phyloP scores from a whole-genome alignment of 306 rosid genomes.

The Comarum palustre region DNA sequence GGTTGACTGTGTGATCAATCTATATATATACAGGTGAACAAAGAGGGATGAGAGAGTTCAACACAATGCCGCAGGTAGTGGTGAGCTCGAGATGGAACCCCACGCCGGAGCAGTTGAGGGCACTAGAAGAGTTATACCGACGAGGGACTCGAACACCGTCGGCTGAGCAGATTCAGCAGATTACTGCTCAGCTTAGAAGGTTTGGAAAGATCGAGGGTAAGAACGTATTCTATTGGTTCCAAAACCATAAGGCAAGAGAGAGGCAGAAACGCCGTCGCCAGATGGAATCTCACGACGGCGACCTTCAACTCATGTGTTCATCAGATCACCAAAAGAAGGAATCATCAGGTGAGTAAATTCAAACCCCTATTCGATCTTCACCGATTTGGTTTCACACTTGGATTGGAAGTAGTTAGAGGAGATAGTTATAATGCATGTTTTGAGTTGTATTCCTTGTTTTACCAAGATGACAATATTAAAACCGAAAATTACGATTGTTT shows the following conservation, averaged over 20 bases:
- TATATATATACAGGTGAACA: constrained; percentile 35
- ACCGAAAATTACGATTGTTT: background rate
- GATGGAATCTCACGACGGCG: constrained; percentile 52
- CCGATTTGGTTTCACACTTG: background rate
- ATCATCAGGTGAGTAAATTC: constrained; percentile 39
- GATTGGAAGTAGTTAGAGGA: background rate
- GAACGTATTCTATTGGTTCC: constrained; percentile 95
- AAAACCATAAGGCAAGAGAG: constrained; percentile 93
- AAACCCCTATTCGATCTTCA: background rate
- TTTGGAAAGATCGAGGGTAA: constrained; percentile 94
- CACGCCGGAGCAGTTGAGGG: constrained; percentile 78
- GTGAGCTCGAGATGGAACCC: constrained; percentile 98
- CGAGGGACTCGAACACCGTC: constrained; percentile 88
- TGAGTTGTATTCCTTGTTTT: background rate
- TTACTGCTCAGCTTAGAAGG: constrained; percentile 75
- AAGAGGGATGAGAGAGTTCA: constrained; percentile 50
- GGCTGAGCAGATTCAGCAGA: constrained; percentile 90
- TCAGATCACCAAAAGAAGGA: constrained; percentile 36
- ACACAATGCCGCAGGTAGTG: constrained; percentile 43
- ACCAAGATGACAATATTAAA: background rate
- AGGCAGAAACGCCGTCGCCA: constrained; percentile 97
- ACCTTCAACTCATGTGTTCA: constrained; percentile 26
- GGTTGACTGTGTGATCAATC: background rate
- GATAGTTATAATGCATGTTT: background rate
- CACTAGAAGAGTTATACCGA: constrained; percentile 71